A percentile compares a stretch with the other conserved stretches of the same genome.
These are phyloP conservation scores for Candida anutae DNA, from an alignment of 1,139 yeast genomes.

Conservation along the genomic window DNA sequence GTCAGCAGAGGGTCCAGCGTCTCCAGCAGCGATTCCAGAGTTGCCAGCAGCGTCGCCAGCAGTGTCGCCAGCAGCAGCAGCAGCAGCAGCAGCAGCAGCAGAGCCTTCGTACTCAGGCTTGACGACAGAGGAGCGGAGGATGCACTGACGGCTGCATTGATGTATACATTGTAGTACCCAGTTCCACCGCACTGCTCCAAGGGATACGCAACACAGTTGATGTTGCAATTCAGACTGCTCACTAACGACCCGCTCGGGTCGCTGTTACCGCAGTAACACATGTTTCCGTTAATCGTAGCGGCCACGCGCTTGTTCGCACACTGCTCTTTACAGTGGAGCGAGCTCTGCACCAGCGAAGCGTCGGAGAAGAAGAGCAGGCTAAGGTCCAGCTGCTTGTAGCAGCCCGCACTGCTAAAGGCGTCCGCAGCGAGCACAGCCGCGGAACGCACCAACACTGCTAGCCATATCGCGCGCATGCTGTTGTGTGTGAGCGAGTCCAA, in stretches of 20 bases:
- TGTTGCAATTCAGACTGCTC: constrained; percentile 35
- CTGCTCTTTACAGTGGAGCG: constrained; percentile 39
- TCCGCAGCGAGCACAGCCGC: constrained; percentile 10
- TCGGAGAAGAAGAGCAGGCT: too few relatives aligned
- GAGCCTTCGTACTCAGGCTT: constrained; percentile 1
- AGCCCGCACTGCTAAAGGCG: constrained; percentile 25
- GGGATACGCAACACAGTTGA: constrained; percentile 50
- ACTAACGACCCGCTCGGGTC: constrained; percentile 20
- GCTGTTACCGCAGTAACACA: constrained; percentile 56
- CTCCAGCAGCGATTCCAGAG: not conserved
- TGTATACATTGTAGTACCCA: constrained; percentile 41
- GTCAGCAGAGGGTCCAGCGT: not conserved
- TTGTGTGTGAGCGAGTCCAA: too few relatives aligned
- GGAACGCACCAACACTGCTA: too few relatives aligned
- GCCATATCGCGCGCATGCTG: too few relatives aligned
- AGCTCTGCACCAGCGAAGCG: too few relatives aligned
- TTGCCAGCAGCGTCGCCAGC: not conserved
- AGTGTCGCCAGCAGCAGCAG: constrained; percentile 5
- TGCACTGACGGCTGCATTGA: constrained; percentile 24
- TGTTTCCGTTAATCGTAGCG: constrained; percentile 45
- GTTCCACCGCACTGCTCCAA: constrained; percentile 59
- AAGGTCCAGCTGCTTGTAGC: constrained; percentile 22
- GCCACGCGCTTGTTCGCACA: constrained; percentile 43
- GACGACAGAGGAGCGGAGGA: constrained; percentile 8
- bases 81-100: constrained; percentile 2